These are phyloP conservation scores for Blastomyces emzantsi DNA, from an alignment of 2,329 filamentous ascomycete genomes.

Conservation along the genomic window DNA sequence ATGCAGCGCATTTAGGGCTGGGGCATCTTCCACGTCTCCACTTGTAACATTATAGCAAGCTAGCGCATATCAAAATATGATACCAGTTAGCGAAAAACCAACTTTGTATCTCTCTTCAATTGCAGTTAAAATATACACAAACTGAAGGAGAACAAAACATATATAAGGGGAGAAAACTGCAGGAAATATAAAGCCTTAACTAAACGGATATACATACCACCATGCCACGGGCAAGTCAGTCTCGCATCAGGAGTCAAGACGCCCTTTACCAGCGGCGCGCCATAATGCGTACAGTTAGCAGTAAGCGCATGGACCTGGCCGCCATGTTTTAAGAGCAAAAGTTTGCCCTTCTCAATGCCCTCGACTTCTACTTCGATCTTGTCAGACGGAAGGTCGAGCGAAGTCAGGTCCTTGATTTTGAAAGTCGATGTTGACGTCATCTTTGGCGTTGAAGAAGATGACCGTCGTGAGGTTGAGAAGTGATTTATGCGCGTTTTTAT, in stretches of 20 bases:
- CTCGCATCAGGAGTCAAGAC: constrained; percentile 73
- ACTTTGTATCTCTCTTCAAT: constrained; percentile 11
- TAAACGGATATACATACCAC: constrained; percentile 49
- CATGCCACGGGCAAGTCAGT: constrained; percentile 93
- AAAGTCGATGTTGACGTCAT: constrained; percentile 27
- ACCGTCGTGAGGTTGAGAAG: background rate
- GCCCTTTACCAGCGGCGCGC: constrained; percentile 78
- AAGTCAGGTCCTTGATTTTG: constrained; percentile 63
- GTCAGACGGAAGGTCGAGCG: constrained; percentile 44
- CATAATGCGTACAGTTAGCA: constrained; percentile 82
- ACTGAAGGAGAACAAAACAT: background rate
- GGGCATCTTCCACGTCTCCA: constrained; percentile 91
- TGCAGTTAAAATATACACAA: constrained; percentile 1
- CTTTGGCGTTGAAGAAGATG: background rate
- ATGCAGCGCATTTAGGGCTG: constrained; percentile 75
- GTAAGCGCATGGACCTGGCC: constrained; percentile 71
- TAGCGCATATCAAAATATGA: constrained; percentile 27
- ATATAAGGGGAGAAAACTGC: background rate
- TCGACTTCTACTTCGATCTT: constrained; percentile 89
- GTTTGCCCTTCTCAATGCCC: constrained; percentile 75
- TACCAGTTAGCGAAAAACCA: constrained; percentile 14
- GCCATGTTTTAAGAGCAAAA: constrained; percentile 71
- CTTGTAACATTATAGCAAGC: constrained; percentile 87
- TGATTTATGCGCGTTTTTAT: background rate
- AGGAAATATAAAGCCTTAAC: background rate